These are phyloP conservation scores for Eremothecium sinecaudum DNA, from an alignment of 1,139 yeast genomes.

Conservation along the genomic window DNA sequence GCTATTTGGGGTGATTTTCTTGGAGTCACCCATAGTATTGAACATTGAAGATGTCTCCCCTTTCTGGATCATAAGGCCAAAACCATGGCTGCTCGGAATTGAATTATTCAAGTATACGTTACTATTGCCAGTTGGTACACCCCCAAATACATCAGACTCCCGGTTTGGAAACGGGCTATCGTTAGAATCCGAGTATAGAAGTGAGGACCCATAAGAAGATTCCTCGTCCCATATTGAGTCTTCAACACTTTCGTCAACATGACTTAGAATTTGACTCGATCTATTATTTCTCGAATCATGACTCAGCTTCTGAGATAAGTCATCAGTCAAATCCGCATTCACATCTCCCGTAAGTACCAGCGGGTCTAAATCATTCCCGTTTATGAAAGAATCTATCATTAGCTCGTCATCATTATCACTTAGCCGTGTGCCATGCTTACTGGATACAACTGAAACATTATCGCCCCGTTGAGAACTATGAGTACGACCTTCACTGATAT, in stretches of 20 bases:
- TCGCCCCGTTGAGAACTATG: not conserved
- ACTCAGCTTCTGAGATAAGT: not conserved
- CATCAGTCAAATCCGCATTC: not conserved
- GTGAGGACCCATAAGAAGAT: constrained; percentile 33
- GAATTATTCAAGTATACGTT: constrained; percentile 9
- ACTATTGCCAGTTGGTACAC: not conserved
- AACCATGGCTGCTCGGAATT: constrained; percentile 14
- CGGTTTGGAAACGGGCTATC: constrained; percentile 21
- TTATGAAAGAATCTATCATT: constrained; percentile 25
- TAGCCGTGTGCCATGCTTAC: constrained; percentile 1
- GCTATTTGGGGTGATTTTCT: too few species aligned
- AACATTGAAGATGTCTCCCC: too few species aligned
- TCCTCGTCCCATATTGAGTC: constrained; percentile 26
- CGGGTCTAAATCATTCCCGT: constrained; percentile 24
- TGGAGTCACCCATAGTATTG: too few species aligned
- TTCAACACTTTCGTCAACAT: constrained; percentile 9
- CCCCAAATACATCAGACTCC: not conserved
- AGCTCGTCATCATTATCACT: not conserved
- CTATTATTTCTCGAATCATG: constrained; percentile 7
- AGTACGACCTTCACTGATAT: constrained; percentile 1
- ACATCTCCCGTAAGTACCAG: constrained; percentile 7
- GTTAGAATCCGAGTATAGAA: constrained; percentile 34
- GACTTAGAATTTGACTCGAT: constrained; percentile 5
- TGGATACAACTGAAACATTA: constrained; percentile 5
- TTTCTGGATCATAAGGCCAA: constrained; percentile 4